Percentiles rank a stretch among this genome's conserved stretches.
Evolutionary conservation across 23 red algal species (phyloP).

Genomic region (Gracilaria gracilis): DNA sequence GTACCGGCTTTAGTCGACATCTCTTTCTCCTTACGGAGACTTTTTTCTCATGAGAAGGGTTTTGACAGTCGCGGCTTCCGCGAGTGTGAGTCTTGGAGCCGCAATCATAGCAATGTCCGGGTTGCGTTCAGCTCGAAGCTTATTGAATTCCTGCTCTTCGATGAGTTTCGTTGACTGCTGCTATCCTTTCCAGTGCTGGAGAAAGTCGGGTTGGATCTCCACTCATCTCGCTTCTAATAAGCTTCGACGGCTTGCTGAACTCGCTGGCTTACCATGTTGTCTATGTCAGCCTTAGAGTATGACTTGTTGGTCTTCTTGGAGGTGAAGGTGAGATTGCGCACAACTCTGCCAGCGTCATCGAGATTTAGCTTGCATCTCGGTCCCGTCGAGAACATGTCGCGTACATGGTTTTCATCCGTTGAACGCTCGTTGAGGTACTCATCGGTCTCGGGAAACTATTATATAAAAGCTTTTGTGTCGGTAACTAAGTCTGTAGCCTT

Average conservation of each 20-base stretch:
- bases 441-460: too few relatives aligned
- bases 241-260: background rate
- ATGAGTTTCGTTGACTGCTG: background rate
- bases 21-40: background rate
- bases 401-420: background rate
- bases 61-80: background rate
- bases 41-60: background rate
- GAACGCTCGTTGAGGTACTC: too few relatives aligned
- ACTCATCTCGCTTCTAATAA: background rate
- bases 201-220: background rate
- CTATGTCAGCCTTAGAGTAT: background rate
- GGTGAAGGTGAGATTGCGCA: background rate
- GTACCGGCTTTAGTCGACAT: background rate
- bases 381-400: background rate
- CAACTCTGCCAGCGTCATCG: background rate
- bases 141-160: background rate
- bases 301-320: background rate
- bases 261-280: background rate
- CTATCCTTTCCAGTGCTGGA: too few relatives aligned
- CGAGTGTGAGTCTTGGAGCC: slow-evolving; percentile 1
- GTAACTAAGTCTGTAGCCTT: too few relatives aligned
- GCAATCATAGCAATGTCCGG: slow-evolving; percentile 17
- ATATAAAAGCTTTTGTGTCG: too few relatives aligned
- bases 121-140: background rate
- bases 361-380: background rate